Conservation (phyloP, 164 flowering plant genomes). For the Dillenia turbinata region DNA sequence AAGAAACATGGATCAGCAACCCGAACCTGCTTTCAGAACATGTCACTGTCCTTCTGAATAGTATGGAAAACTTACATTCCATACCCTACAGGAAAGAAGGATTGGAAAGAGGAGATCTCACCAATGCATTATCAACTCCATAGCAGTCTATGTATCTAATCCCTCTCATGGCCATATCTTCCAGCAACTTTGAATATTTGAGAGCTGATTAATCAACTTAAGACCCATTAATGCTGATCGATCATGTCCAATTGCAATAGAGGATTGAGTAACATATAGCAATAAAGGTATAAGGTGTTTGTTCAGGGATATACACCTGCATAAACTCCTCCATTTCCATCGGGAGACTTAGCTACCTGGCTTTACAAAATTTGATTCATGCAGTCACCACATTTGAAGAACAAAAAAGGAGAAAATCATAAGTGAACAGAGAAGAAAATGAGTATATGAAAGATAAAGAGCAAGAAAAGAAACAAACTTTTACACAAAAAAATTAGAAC, state of each 20-base stretch:
- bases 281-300: not conserved
- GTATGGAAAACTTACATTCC: not conserved
- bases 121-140: conserved; percentile 98
- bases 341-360: conserved; percentile 97
- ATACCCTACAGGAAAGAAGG: not conserved
- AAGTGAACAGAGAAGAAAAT: no score
- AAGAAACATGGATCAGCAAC: conserved; percentile 95
- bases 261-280: not conserved
- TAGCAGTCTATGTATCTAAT: conserved; percentile 85
- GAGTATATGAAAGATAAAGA: no score
- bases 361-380: conserved; percentile 15
- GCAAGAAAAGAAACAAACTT: no score
- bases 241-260: not conserved
- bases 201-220: conserved; percentile 47
- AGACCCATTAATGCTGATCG: conserved; percentile 5
- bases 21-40: conserved; percentile 65
- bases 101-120: conserved; percentile 23
- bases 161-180: conserved; percentile 90
- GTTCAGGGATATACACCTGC: conserved; percentile 41
- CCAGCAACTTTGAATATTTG: conserved; percentile 70
- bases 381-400: conserved; percentile 1
- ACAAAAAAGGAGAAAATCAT: not conserved
- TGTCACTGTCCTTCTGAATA: conserved; percentile 8
- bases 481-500: no score
- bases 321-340: conserved; percentile 99